phyloP scores from a whole-genome alignment of 371 early-diverging fungal species.

The Nematocida parisii region DNA sequence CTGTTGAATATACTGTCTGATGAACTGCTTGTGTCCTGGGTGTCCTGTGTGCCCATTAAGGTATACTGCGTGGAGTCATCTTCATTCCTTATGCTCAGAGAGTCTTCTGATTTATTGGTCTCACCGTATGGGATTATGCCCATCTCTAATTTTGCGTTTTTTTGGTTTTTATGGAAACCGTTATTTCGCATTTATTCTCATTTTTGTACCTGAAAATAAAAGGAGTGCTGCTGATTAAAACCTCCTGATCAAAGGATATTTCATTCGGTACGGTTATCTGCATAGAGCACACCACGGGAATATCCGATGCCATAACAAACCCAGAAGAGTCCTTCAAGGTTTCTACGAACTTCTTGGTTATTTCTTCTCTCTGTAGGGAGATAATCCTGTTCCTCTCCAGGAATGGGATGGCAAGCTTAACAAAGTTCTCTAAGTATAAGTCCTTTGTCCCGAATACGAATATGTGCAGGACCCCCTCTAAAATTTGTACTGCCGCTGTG shows the following conservation, averaged over 20 bases:
- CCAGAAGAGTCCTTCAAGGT: conserved; percentile 23
- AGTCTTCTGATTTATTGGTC: neutral
- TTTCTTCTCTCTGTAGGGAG: neutral
- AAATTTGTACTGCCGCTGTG: conserved; percentile 13
- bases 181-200: neutral
- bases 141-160: neutral
- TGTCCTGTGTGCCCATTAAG: neutral
- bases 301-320: conserved; percentile 4
- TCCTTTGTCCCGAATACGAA: conserved; percentile 10
- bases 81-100: neutral
- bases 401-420: neutral
- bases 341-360: neutral
- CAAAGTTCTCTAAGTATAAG: neutral
- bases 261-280: neutral
- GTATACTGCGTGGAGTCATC: neutral
- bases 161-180: conserved; percentile 8
- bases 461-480: neutral
- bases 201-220: conserved; percentile 6
- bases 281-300: conserved; percentile 15
- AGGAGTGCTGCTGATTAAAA: conserved; percentile 3
- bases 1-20: neutral
- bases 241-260: neutral
- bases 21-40: neutral
- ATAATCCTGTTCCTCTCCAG: neutral
- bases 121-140: neutral